phyloP scores from a whole-genome alignment of 2,329 filamentous ascomycete species.

The Colletotrichum sp. region DNA sequence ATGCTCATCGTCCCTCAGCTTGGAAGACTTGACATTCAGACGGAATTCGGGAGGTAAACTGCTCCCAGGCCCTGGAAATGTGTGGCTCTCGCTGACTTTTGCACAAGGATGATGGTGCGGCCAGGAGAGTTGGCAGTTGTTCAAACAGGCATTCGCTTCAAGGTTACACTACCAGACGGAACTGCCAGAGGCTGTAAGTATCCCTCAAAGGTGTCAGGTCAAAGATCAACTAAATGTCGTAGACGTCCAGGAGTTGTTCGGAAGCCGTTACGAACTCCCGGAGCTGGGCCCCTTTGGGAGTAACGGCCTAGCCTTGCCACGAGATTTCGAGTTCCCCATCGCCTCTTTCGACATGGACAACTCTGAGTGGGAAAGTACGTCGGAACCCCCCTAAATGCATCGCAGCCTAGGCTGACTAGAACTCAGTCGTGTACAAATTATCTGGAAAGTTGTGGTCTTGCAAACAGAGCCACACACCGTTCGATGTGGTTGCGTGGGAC shows the following conservation, averaged over 20 bases:
- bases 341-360: constrained; percentile 51
- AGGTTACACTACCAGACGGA: constrained; percentile 59
- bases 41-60: constrained; percentile 62
- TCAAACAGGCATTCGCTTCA: constrained; percentile 67
- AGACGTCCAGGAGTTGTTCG: constrained; percentile 68
- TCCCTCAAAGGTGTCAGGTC: not conserved
- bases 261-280: constrained; percentile 66
- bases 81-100: not conserved
- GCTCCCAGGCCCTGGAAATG: constrained; percentile 8
- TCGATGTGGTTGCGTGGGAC: constrained; percentile 72
- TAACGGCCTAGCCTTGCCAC: constrained; percentile 66
- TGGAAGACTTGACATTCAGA: constrained; percentile 68
- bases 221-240: constrained; percentile 2
- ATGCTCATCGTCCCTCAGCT: constrained; percentile 68
- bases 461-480: constrained; percentile 66
- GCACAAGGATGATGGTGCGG: constrained; percentile 49
- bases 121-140: constrained; percentile 71
- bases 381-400: not conserved
- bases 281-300: constrained; percentile 70
- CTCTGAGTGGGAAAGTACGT: constrained; percentile 24
- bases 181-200: constrained; percentile 58
- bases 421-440: constrained; percentile 60
- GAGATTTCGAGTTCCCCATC: constrained; percentile 68
- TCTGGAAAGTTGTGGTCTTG: constrained; percentile 63
- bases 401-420: not conserved